Evolutionary conservation across 1,284 basidiomycete species (phyloP), one percentile per base, ranked within the genome.

Genomic region (Erythrobasidium hasegawianum): DNA sequence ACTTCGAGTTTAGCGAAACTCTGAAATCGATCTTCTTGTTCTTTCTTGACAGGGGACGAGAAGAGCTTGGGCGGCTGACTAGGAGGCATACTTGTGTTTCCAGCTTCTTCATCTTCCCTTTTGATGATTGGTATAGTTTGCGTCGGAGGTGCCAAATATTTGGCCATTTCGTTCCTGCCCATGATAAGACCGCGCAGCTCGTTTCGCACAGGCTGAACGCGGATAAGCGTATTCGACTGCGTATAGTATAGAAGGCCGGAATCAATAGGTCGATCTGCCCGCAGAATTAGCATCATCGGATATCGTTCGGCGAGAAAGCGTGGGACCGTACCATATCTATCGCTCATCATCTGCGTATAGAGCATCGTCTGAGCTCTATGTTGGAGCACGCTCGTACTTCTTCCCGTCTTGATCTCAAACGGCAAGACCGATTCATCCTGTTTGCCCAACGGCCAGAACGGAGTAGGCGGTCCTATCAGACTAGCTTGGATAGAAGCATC

Each of bases 351-450:
- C 13, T 98, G 81, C 0, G 92, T 97, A 76, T 98, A 99, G 5
- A 98, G 80, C 87, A 97, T 94, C 0, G 96, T 98, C 78, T 99
- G 95, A 0, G 96, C 96, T 47, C 93, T 87, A 77, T 98, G 96
- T 72, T 95, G 90, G 83, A 94, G 86, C 1, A 87, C 84, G 11
- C 85, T 85, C 27, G 85, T 79, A 1, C 86, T 78, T 57, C 87
- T 81, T 1, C 96, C 95, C 0, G 95, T 99, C 79, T 98, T 99
- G 79, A 98, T 90, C 78, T 99, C 96, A 54, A 98, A 85, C 1
- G 95, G 91, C 73, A 87, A 82, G 0, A 86, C 85, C 41, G 68
- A 47, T 27, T 58, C 53, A 20, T 60, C 39, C 29, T 69, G 52
- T 26, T 74, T 71, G 26, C 75, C 73, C 62, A 72, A 29, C 41